phyloP scores from a whole-genome alignment of 2,329 filamentous ascomycete species.

The Chalaropsis ovoidea region DNA sequence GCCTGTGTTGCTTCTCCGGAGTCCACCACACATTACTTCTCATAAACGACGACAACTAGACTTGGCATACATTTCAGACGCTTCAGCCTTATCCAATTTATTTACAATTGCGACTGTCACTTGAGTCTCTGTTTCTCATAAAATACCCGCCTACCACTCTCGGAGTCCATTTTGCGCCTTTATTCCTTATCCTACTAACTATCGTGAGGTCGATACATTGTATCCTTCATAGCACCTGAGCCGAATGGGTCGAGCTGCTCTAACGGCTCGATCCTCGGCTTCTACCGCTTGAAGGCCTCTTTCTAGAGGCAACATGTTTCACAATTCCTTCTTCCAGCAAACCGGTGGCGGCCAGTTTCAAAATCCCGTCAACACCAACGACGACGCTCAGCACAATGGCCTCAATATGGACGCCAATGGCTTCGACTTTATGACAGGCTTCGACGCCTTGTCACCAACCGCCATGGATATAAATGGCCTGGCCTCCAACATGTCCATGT shows the following conservation, averaged over 20 bases:
- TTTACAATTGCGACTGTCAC: too few relatives aligned
- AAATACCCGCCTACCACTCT: too few relatives aligned
- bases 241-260: constrained; percentile 20
- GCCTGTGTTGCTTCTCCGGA: neutral
- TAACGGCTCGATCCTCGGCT: constrained; percentile 10
- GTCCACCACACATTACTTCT: neutral
- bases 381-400: neutral
- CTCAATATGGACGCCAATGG: constrained; percentile 1
- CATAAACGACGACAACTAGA: neutral
- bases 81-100: neutral
- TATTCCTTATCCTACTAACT: neutral
- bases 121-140: neutral
- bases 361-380: neutral
- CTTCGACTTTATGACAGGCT: constrained; percentile 8
- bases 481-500: constrained; percentile 14
- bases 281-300: constrained; percentile 13
- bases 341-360: constrained; percentile 9
- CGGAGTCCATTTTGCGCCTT: neutral
- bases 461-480: constrained; percentile 4
- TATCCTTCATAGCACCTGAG: constrained; percentile 11
- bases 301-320: constrained; percentile 17
- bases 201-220: neutral
- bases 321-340: constrained; percentile 9
- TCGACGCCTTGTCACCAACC: constrained; percentile 11
- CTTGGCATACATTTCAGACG: neutral